Evolutionary conservation across 352 stramenopile species (phyloP), one percentile per base, ranked within the genome.

Genomic region (Lagenidium giganteum): DNA sequence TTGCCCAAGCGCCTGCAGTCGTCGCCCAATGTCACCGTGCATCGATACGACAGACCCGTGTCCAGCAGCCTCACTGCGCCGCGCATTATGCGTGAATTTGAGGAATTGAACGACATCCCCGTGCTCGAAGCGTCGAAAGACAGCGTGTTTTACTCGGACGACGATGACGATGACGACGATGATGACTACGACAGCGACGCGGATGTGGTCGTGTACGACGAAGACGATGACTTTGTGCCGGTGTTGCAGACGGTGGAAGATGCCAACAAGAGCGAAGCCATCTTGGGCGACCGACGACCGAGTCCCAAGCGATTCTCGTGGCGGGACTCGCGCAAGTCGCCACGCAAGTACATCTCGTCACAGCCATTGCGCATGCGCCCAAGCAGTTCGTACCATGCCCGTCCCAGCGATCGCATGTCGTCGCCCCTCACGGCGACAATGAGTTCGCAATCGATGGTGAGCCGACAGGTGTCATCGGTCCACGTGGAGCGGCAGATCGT

Each of bases 161-260:
- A 54, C 5, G 47, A 57, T 2, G 38, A 50, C 3, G 52, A 38
- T 12, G 51, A 50, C 3, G 47, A 57, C 3, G 65, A 75, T 7
- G 60, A 61, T 3, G 59, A 50, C 8, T 50, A 54, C 5, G 65
- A 72, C 31, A 28, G 47, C 18, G 52, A 57, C 23, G 33, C 36
- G 3, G 38, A 55, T 13, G 59, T 53, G 24, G 54, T 60, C 22
- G 54, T 42, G 22, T 60, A 65, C 7, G 55, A 71, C 40, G 44
- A 54, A 1, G 64, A 70, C 16, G 67, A 77, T 17, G 69, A 78
- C 22, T 67, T 72, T 38, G 74, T 87, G 22, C 67, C 78, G 0
- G 78, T 90, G 39, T 40, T 90, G 27, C 70, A 90, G 58, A 83
- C 67, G 5, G 62, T 60, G 5, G 77, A 87, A 42, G 77, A 89